phyloP scores from a whole-genome alignment of 345 rosid genomes.

The Erysimum cheiranthoides region DNA sequence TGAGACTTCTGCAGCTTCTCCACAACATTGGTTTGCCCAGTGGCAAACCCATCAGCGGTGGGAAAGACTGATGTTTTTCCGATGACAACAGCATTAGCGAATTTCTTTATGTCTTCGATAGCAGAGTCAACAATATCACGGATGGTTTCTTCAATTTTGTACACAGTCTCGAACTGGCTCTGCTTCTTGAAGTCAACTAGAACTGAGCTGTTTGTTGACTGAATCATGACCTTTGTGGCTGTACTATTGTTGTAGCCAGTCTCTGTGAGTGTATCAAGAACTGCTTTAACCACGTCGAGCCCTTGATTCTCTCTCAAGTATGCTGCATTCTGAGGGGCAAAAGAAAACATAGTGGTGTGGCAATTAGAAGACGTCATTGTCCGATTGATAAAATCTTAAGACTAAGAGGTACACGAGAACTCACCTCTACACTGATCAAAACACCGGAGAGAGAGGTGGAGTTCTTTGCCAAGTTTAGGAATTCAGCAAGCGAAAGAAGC shows the following conservation, averaged over 20 bases:
- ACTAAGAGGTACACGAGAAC: constrained; percentile 34
- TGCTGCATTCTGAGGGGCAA: constrained; percentile 62
- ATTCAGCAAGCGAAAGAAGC: constrained; percentile 59
- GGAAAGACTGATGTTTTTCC: constrained; percentile 65
- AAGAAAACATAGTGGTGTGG: constrained; percentile 1
- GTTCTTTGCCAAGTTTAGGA: constrained; percentile 68
- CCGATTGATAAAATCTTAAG: background rate
- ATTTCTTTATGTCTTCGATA: constrained; percentile 62
- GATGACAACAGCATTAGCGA: constrained; percentile 72
- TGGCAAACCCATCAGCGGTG: constrained; percentile 31
- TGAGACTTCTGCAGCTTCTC: constrained; percentile 52
- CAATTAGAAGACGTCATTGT: constrained; percentile 22
- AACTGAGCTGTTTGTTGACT: constrained; percentile 81
- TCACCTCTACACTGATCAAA: constrained; percentile 86
- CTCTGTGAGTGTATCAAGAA: constrained; percentile 59
- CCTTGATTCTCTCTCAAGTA: constrained; percentile 68
- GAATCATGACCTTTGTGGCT: constrained; percentile 71
- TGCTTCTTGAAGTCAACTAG: constrained; percentile 62
- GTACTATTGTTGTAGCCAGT: constrained; percentile 65
- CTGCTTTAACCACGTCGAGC: constrained; percentile 59
- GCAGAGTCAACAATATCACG: constrained; percentile 58
- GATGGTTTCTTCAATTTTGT: constrained; percentile 67
- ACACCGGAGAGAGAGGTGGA: constrained; percentile 72
- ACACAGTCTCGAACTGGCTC: constrained; percentile 61
- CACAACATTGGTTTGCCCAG: constrained; percentile 53